phyloP scores from a whole-genome alignment of 805 yeast species.

The Starmerella apicola region DNA sequence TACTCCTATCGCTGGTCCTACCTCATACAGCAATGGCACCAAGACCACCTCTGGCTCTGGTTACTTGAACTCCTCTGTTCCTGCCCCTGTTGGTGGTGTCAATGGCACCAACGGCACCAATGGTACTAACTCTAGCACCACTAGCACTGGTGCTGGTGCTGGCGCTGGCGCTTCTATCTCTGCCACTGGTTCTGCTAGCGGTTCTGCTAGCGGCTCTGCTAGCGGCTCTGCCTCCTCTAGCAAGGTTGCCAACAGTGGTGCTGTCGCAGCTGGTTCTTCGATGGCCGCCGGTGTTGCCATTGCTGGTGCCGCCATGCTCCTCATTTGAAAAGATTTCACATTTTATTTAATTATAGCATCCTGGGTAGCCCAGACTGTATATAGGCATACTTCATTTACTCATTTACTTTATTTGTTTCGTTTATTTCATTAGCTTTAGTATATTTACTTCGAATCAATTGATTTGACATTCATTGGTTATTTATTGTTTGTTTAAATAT shows the following conservation, averaged over 20 bases:
- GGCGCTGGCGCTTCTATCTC: constrained; percentile 1
- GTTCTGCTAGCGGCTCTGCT: background rate
- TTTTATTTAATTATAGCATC: too few relatives aligned
- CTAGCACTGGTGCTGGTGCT: constrained; percentile 2
- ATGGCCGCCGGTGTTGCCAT: constrained; percentile 13
- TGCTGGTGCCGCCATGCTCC: constrained; percentile 15
- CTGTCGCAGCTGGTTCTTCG: constrained; percentile 7
- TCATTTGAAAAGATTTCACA: constrained; percentile 6
- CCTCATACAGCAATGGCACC: constrained; percentile 8
- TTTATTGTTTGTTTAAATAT: too few relatives aligned
- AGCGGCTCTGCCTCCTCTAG: background rate
- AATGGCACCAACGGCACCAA: constrained; percentile 3
- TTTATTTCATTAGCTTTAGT: too few relatives aligned
- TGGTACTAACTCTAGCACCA: constrained; percentile 5
- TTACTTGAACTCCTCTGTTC: background rate
- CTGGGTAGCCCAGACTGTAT: too few relatives aligned
- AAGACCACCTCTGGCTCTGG: constrained; percentile 7
- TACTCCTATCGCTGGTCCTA: constrained; percentile 8
- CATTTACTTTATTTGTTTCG: too few relatives aligned
- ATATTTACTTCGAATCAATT: too few relatives aligned
- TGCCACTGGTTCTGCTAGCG: background rate
- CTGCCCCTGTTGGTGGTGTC: constrained; percentile 1
- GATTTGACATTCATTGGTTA: too few relatives aligned
- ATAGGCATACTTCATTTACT: too few relatives aligned
- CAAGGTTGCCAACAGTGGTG: constrained; percentile 7